Base-by-base conservation (phyloP, 768 basidiomycete species). In the Cystoderma amianthinum region DNA sequence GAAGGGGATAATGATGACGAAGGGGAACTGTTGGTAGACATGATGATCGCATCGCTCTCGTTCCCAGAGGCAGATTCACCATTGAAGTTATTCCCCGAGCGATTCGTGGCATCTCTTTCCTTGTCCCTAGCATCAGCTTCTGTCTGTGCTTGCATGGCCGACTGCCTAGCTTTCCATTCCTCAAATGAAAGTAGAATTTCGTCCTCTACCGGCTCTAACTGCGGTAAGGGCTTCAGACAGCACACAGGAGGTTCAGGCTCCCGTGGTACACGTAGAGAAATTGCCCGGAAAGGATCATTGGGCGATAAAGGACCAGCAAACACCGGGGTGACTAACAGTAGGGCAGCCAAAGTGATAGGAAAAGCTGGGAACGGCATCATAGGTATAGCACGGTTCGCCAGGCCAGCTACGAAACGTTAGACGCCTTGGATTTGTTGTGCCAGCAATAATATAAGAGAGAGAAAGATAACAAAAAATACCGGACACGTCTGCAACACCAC, bases 161-260 rank as follows among this genome's bases (percentile, higher is more conserved):
- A 53, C 43, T 82, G 82, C 48, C 76, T 85, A 22, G 76, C 76
- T 53, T 89, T 89, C 89, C 89, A 93, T 49, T 91, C 89, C 52
- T 91, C 85, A 52, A 93, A 93, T 0, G 86, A 85, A 16, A 89
- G 72, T 16, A 91, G 62, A 4, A 82, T 60, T 39, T 81, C 78
- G 48, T 81, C 79, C 38, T 80, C 80, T 3, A 71, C 61, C 5
- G 65, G 62, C 32, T 77, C 72, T 28, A 64, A 57, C 2, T 74
- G 57, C 43, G 62, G 58, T 32, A 73, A 51, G 3, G 82, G 75
- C 35, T 72, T 80, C 41, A 90, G 64, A 52, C 82, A 84, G 62
- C 86, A 90, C 38, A 86, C 51, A 2, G 80, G 83, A 6, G 58
- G 73, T 35, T 78, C 74, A 6, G 78, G 68, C 15, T 60, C 64